Percentiles rank a stretch among this genome's conserved stretches.
Evolutionary conservation across 495 filamentous ascomycete species (phyloP).

Genomic region (Rhizodiscina lignyota): DNA sequence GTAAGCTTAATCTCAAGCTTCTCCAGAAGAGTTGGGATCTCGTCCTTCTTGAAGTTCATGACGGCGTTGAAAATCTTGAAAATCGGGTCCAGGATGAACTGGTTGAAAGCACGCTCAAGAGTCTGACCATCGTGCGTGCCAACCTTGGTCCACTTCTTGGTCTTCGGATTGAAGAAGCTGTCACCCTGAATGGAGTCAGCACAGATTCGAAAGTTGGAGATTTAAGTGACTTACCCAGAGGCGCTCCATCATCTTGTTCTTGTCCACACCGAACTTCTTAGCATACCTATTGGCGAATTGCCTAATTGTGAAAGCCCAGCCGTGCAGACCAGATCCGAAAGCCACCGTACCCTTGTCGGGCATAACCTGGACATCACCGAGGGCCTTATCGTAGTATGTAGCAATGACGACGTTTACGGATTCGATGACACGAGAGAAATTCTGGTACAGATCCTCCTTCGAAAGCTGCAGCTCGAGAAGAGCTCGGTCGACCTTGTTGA

Average conservation of each 20-base stretch:
- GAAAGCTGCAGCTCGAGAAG: conserved; percentile 93
- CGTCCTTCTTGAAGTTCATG: conserved; percentile 98
- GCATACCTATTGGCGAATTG: conserved; percentile 94
- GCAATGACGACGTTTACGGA: conserved; percentile 99
- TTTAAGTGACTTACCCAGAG: conserved; percentile 57
- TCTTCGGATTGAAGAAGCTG: conserved; percentile 98
- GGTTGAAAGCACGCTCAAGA: conserved; percentile 96
- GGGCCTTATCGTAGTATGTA: conserved; percentile 92
- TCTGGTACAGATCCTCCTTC: conserved; percentile 99
- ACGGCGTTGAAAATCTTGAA: conserved; percentile 92
- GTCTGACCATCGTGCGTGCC: conserved; percentile 63
- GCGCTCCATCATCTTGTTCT: conserved; percentile 99
- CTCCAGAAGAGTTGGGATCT: conserved; percentile 62
- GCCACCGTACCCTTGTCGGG: conserved; percentile 91
- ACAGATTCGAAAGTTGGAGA: too few species aligned
- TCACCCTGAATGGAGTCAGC: conserved; percentile 80
- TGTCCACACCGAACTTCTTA: conserved; percentile 99
- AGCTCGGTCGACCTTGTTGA: conserved; percentile 99
- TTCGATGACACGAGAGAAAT: conserved; percentile 97
- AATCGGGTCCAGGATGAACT: conserved; percentile 98
- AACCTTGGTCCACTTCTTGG: conserved; percentile 98
- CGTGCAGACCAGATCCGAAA: conserved; percentile 99
- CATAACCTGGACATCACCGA: conserved; percentile 97
- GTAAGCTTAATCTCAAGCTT: conserved; percentile 89
- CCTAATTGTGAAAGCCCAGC: conserved; percentile 98